phyloP scores from a whole-genome alignment of 495 filamentous ascomycete genomes.

The Trichoderma parareesei region DNA sequence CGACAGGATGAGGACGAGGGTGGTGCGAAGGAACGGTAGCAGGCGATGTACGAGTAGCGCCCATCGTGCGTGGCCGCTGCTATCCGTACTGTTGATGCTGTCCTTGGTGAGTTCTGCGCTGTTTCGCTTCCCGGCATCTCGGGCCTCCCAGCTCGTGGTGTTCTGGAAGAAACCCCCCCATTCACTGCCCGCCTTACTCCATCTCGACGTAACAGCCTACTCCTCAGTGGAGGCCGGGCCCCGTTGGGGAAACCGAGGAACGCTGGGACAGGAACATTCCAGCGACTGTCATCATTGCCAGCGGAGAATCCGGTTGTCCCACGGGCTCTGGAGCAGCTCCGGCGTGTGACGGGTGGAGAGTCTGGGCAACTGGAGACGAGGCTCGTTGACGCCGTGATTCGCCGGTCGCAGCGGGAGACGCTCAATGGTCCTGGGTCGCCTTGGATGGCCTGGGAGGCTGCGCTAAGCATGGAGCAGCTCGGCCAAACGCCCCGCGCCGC shows the following conservation, averaged over 20 bases:
- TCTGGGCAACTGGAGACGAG: neutral
- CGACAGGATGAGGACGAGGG: neutral
- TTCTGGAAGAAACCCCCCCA: neutral
- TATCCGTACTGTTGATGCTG: neutral
- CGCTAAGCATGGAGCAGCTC: conserved; percentile 8
- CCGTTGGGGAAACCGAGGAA: neutral
- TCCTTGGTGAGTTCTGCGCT: neutral
- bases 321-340: neutral
- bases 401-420: neutral
- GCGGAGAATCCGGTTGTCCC: conserved; percentile 4
- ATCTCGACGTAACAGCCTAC: neutral
- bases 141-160: neutral
- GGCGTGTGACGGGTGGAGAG: conserved; percentile 2
- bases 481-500: conserved; percentile 9
- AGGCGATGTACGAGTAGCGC: neutral
- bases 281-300: neutral
- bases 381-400: neutral
- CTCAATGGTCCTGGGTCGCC: neutral
- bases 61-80: neutral
- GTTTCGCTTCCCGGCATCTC: neutral
- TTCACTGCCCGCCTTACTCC: neutral
- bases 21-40: neutral
- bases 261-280: neutral
- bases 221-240: neutral
- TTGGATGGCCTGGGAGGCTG: neutral